Conservation (phyloP, 352 stramenopile species). For the Lagenidium sp. region DNA sequence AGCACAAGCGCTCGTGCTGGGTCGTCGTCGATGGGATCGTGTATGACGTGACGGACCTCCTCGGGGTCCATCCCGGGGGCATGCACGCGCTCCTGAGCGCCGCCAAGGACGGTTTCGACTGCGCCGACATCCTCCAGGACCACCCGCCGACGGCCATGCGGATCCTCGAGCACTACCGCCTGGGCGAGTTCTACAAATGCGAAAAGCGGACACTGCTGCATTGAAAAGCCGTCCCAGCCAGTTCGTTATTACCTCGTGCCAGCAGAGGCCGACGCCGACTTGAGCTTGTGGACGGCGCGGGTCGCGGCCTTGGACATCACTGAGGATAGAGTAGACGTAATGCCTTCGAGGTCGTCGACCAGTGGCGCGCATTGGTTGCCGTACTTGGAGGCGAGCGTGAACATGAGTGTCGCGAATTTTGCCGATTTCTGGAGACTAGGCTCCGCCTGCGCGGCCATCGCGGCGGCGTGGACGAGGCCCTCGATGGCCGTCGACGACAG, state of each 20-base stretch:
- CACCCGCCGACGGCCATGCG: slow-evolving; percentile 32
- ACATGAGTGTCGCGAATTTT: slow-evolving; percentile 19
- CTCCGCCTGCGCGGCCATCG: not conserved
- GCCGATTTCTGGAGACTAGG: slow-evolving; percentile 8
- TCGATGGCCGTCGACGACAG: slow-evolving; percentile 38
- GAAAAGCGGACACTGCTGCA: slow-evolving; percentile 23
- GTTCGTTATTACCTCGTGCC: too few relatives aligned
- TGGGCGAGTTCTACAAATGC: slow-evolving; percentile 59
- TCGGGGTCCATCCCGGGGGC: slow-evolving; percentile 84
- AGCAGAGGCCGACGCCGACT: too few relatives aligned
- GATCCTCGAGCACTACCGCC: slow-evolving; percentile 43
- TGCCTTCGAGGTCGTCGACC: slow-evolving; percentile 6
- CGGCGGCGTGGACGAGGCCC: slow-evolving; percentile 3
- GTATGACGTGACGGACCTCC: slow-evolving; percentile 89
- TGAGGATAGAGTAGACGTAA: slow-evolving; percentile 8
- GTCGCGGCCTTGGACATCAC: slow-evolving; percentile 17
- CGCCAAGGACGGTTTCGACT: slow-evolving; percentile 41
- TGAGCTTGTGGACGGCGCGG: slow-evolving; percentile 58
- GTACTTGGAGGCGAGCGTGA: slow-evolving; percentile 22
- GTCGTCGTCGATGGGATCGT: slow-evolving; percentile 81
- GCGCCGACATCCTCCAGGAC: slow-evolving; percentile 34
- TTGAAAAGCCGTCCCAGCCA: not conserved
- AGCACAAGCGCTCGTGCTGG: slow-evolving; percentile 81
- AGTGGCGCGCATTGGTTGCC: slow-evolving; percentile 7
- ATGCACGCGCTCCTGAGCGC: slow-evolving; percentile 49